A percentile compares a stretch with the other conserved stretches of the same genome.
Conservation (phyloP, 169 alveolate genomes). For the Blepharisma undulans region DNA sequence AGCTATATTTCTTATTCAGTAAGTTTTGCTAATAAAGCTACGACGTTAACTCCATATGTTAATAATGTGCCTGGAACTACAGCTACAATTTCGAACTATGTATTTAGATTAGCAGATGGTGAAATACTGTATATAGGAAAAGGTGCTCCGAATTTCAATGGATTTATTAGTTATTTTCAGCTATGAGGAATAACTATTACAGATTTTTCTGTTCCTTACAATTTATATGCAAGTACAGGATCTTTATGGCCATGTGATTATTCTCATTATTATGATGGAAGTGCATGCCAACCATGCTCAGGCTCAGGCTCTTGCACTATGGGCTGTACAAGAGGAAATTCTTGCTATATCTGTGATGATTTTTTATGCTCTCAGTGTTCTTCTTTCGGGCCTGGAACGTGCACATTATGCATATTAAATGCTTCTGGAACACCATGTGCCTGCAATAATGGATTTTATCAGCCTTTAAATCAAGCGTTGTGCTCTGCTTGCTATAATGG, state of each 20-base stretch:
- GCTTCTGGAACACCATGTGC: background rate
- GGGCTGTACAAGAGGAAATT: background rate
- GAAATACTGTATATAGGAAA: background rate
- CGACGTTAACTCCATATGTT: background rate
- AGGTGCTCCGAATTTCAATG: background rate
- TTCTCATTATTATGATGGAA: background rate
- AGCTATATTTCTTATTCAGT: background rate
- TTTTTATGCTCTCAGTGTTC: background rate
- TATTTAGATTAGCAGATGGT: background rate
- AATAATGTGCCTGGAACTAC: background rate
- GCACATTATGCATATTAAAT: background rate
- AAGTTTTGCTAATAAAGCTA: background rate
- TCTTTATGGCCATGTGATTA: background rate
- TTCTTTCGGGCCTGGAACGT: background rate
- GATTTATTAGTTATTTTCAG: background rate
- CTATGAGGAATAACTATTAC: background rate
- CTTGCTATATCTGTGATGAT: background rate
- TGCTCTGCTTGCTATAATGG: background rate
- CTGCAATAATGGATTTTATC: background rate
- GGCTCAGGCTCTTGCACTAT: background rate
- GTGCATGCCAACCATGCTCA: background rate
- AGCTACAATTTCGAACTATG: background rate
- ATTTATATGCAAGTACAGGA: background rate
- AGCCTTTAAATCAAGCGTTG: background rate
- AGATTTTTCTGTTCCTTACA: background rate